A percentile compares a stretch with the other conserved stretches of the same genome.
Evolutionary conservation across 306 rosid species (phyloP).

Genomic region (Elaeagnus macrophylla): DNA sequence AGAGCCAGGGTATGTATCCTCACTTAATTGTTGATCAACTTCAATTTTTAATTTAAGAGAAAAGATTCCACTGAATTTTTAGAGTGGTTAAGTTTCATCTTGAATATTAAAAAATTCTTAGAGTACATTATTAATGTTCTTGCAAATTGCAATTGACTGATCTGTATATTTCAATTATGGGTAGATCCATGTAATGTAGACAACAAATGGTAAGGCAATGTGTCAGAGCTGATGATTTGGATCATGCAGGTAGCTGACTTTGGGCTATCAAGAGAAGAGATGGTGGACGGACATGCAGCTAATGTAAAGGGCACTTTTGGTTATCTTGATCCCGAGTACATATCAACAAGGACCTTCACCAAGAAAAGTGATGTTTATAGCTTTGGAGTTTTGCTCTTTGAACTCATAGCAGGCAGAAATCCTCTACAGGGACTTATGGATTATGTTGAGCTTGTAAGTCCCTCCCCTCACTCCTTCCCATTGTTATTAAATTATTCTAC

Average conservation of each 20-base stretch:
- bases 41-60: not conserved
- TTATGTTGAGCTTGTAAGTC: conserved; percentile 85
- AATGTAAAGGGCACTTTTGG: conserved; percentile 82
- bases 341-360: conserved; percentile 79
- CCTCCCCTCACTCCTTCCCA: conserved; percentile 23
- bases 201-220: conserved; percentile 5
- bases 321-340: conserved; percentile 89
- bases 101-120: not conserved
- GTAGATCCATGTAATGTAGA: not conserved
- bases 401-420: conserved; percentile 85
- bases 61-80: not conserved
- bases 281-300: conserved; percentile 75
- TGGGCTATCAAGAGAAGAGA: conserved; percentile 96
- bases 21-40: conserved; percentile 2
- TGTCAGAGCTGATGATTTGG: conserved; percentile 16
- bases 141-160: not conserved
- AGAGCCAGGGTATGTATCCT: conserved; percentile 70
- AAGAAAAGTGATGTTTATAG: conserved; percentile 98
- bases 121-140: too few species aligned
- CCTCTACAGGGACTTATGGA: conserved; percentile 99
- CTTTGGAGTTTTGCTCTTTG: conserved; percentile 89
- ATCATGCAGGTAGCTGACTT: conserved; percentile 85
- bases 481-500: not conserved
- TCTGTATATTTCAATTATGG: not conserved
- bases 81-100: not conserved